Evolutionary conservation across 2,329 filamentous ascomycete genomes (phyloP), one percentile per base, ranked within the genome.

Genomic region (Colletotrichum sp.): DNA sequence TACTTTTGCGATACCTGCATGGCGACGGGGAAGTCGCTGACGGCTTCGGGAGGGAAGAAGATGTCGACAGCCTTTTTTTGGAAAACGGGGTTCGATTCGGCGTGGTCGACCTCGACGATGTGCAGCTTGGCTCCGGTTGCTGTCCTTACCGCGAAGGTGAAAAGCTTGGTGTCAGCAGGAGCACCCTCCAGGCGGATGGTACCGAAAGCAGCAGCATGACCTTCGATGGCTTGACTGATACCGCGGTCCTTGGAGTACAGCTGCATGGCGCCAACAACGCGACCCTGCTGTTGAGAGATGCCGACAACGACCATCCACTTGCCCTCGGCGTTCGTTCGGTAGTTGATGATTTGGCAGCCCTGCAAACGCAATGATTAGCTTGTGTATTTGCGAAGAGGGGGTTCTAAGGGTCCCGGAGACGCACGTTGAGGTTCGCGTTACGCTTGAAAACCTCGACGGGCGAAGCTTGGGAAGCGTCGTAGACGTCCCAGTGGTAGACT

Each of bases 311-410:
- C 96, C 93, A 98, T 98, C 97, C 97, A 99, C 87, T 98, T 98
- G 84, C 96, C 95, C 79, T 99, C 96, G 79, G 93, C 92, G 86
- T 96, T 98, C 81, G 98, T 95, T 80, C 96, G 95, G 88, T 99
- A 99, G 89, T 99, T 99, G 92, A 99, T 99, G 86, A 99, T 99
- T 92, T 99, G 97, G 87, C 95, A 98, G 79, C 94, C 94, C 95
- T 98, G 81, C 15, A 28, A 34, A 3, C 2, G n/a, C 21, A 9
- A 59, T 59, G 24, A 52, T 68, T 69, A 78, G 75, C 65, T 62
- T 21, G 12, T 16, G 16, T 49, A 16, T 28, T 36, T 30, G 32
- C 66, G 59, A 44, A 13, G 21, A 16, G 16, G 13, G 13, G 24
- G 16, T 30, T 15, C 26, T 5, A 65, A 32, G 21, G 2, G n/a